Evolutionary conservation across 495 filamentous ascomycete species (phyloP), one percentile per base, ranked within the genome.

Genomic region (Neurospora africana): DNA sequence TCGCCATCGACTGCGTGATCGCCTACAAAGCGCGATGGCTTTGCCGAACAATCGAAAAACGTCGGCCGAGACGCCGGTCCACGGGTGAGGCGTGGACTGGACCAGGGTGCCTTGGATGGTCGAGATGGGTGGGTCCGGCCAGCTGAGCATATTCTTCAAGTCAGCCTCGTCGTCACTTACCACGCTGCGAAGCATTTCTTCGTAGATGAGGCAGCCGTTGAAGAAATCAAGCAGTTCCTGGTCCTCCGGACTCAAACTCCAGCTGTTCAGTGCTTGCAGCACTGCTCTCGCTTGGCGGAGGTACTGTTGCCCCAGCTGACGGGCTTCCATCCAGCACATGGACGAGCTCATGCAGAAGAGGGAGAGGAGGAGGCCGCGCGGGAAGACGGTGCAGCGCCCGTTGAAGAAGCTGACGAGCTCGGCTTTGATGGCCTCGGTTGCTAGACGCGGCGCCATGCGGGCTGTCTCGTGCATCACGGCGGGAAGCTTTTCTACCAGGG

Each of bases 291-390:
- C 78, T 68, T 81, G 77, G 44, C 75, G 71, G 11, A 81, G 73
- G 37, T 74, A 79, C 6, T 75, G 75, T 15, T 76, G 72, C 0
- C 79, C 79, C 9, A 81, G 77, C 61, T 79, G 74, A 3, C 79
- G 77, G 2, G 77, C 65, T 35, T 81, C 79, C 70, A 81, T 72
- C 79, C 79, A 81, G 61, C 77, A 78, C 77, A 81, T 77, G 36
- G 79, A 81, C 8, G 79, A 81, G 39, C 79, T 81, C 79, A 81
- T 79, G 71, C 79, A 81, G 69, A 81, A 81, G 15, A 81, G 68
- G 0, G 79, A 75, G 10, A 81, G 23, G 15, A 81, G 71, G 11
- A 81, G 73, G 68, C 76, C 78, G 40, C 73, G 77, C 7, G 79
- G 79, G 38, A 81, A 79, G 39, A 68, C 65, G 33, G 72, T 40